Evolutionary conservation across 2,329 filamentous ascomycete genomes (phyloP).

Genomic region (Exophiala dermatitidis): DNA sequence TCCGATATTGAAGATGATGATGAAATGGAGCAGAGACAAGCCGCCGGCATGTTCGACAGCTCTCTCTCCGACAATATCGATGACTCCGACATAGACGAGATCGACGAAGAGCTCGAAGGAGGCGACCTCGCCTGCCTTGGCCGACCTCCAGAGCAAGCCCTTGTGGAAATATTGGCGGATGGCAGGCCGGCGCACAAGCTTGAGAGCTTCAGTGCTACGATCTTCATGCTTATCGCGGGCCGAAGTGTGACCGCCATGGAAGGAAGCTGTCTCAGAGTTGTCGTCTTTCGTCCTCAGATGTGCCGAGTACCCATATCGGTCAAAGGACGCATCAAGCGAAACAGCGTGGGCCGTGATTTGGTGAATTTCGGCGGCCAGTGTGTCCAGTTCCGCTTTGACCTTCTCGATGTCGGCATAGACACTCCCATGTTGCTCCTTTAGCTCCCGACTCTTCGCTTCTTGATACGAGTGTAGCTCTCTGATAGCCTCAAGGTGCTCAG

Average conservation of each 20-base stretch:
- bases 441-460: slow-evolving; percentile 40
- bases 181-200: slow-evolving; percentile 53
- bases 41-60: slow-evolving; percentile 46
- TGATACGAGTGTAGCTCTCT: slow-evolving; percentile 49
- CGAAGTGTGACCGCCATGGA: slow-evolving; percentile 23
- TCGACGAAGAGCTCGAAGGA: slow-evolving; percentile 60
- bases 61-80: slow-evolving; percentile 57
- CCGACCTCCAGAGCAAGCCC: slow-evolving; percentile 56
- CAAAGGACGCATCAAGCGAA: slow-evolving; percentile 54
- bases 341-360: slow-evolving; percentile 49
- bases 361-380: slow-evolving; percentile 48
- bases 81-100: slow-evolving; percentile 58
- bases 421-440: slow-evolving; percentile 45
- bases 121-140: slow-evolving; percentile 53
- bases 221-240: slow-evolving; percentile 26
- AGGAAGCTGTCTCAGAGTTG: slow-evolving; percentile 24
- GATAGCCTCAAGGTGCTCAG: slow-evolving; percentile 36
- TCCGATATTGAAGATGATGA: slow-evolving; percentile 52
- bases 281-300: slow-evolving; percentile 47
- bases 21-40: slow-evolving; percentile 54
- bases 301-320: slow-evolving; percentile 56
- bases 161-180: slow-evolving; percentile 61
- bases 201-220: slow-evolving; percentile 40
- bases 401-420: slow-evolving; percentile 52
- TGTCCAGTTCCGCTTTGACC: slow-evolving; percentile 48